These are phyloP conservation scores for Macrophomina tecta DNA, from an alignment of 2,329 filamentous ascomycete species.

Conservation along the genomic window DNA sequence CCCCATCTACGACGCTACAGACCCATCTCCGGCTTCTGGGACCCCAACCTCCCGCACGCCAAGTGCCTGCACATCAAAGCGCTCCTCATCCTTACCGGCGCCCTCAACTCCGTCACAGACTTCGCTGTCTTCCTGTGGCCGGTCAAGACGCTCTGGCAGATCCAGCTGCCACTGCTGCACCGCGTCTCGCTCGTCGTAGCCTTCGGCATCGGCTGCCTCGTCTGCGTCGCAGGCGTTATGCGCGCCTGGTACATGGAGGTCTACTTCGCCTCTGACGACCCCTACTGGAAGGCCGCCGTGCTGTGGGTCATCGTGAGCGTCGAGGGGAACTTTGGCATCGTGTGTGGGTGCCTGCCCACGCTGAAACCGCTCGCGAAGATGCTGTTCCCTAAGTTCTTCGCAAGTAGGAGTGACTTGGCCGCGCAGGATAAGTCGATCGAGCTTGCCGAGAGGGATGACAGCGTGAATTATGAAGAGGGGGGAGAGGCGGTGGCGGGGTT, in stretches of 20 bases:
- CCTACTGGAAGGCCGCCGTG: constrained; percentile 34
- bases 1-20: background rate
- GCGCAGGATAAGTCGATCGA: background rate
- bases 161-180: constrained; percentile 38
- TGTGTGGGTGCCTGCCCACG: constrained; percentile 42
- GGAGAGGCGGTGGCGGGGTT: background rate
- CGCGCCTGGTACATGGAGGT: constrained; percentile 39
- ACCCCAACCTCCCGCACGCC: constrained; percentile 15
- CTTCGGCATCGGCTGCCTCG: constrained; percentile 40
- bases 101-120: constrained; percentile 41
- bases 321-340: constrained; percentile 41
- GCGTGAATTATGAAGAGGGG: background rate
- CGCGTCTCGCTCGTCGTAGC: constrained; percentile 39
- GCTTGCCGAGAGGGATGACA: background rate
- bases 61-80: constrained; percentile 38
- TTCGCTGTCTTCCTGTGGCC: constrained; percentile 44
- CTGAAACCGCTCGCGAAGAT: constrained; percentile 41
- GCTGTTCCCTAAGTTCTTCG: constrained; percentile 39
- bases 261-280: constrained; percentile 39
- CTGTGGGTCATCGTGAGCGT: constrained; percentile 38
- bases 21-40: constrained; percentile 25
- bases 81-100: constrained; percentile 36
- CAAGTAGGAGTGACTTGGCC: background rate
- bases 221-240: constrained; percentile 39
- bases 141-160: constrained; percentile 36